These are phyloP conservation scores for Tetrapisispora nanseiensis DNA, from an alignment of 805 yeast species.

Conservation along the genomic window DNA sequence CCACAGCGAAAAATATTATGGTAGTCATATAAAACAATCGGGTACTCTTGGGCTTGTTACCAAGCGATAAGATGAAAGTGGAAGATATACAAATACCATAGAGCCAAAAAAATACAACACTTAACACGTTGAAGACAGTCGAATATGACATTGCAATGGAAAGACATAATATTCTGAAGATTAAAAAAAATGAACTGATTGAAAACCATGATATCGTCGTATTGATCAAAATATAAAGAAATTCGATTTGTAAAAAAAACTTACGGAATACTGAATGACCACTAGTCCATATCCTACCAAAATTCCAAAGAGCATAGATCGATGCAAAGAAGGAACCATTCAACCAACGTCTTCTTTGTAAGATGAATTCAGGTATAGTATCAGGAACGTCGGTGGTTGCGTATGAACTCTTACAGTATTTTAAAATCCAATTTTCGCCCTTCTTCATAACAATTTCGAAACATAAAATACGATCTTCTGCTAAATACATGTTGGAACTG, in stretches of 20 bases:
- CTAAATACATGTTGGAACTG: slow-evolving; percentile 92
- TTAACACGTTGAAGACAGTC: slow-evolving; percentile 63
- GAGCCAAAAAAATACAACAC: slow-evolving; percentile 76
- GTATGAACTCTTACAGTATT: slow-evolving; percentile 76
- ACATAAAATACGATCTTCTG: slow-evolving; percentile 92
- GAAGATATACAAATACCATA: slow-evolving; percentile 72
- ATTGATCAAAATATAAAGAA: slow-evolving; percentile 63
- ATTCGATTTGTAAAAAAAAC: slow-evolving; percentile 64
- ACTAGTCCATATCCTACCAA: slow-evolving; percentile 65
- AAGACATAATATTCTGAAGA: slow-evolving; percentile 76
- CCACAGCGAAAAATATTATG: slow-evolving; percentile 68
- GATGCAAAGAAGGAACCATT: slow-evolving; percentile 96
- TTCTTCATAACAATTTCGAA: slow-evolving; percentile 88
- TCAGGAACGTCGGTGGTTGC: slow-evolving; percentile 97
- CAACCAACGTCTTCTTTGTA: slow-evolving; percentile 93
- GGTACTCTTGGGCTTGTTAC: slow-evolving; percentile 91
- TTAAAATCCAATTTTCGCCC: slow-evolving; percentile 62
- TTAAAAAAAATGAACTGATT: slow-evolving; percentile 79
- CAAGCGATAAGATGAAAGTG: slow-evolving; percentile 83
- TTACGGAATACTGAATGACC: slow-evolving; percentile 65
- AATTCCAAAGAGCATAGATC: slow-evolving; percentile 72
- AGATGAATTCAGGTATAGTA: slow-evolving; percentile 69
- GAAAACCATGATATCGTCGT: slow-evolving; percentile 87
- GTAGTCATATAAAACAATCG: slow-evolving; percentile 64
- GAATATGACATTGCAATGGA: slow-evolving; percentile 52